These are phyloP conservation scores for Kingdonia uniflora DNA, from an alignment of 164 flowering plant species.

Conservation along the genomic window DNA sequence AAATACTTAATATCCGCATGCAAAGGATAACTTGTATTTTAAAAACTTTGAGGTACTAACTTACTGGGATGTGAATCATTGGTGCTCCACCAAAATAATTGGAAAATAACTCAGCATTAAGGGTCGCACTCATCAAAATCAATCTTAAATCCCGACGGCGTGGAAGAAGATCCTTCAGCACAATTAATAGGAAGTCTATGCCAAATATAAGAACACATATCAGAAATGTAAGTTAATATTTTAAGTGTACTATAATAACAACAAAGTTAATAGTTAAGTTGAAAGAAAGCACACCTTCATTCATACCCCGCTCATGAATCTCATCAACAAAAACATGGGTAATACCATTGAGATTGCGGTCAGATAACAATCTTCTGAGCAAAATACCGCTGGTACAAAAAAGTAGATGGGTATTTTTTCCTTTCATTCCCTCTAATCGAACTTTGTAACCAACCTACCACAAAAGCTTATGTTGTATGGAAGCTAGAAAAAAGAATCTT, in stretches of 20 bases:
- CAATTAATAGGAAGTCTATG: conserved; percentile 94
- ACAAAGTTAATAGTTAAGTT: not conserved
- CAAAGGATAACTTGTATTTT: no score
- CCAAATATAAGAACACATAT: conserved; percentile 2
- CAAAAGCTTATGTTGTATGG: conserved; percentile 33
- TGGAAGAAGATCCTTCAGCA: conserved; percentile 93
- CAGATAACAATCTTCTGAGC: conserved; percentile 78
- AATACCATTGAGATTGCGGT: conserved; percentile 78
- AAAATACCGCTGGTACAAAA: conserved; percentile 98
- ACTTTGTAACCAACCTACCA: conserved; percentile 98
- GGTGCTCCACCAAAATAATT: conserved; percentile 87
- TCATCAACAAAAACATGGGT: conserved; percentile 99
- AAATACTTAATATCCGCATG: no score
- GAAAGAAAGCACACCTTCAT: conserved; percentile 57
- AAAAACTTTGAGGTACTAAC: conserved; percentile 8
- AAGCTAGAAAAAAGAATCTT: conserved; percentile 20
- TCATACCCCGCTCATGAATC: conserved; percentile 99
- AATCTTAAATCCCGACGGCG: conserved; percentile 91
- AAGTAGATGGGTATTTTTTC: conserved; percentile 95
- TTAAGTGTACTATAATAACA: not conserved
- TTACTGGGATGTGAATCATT: conserved; percentile 90
- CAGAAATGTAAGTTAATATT: not conserved
- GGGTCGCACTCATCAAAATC: conserved; percentile 96
- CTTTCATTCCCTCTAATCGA: conserved; percentile 95
- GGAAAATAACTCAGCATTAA: conserved; percentile 94